Evolutionary conservation across 2,329 filamentous ascomycete genomes (phyloP).

Genomic region (Cyphellophora europaea): DNA sequence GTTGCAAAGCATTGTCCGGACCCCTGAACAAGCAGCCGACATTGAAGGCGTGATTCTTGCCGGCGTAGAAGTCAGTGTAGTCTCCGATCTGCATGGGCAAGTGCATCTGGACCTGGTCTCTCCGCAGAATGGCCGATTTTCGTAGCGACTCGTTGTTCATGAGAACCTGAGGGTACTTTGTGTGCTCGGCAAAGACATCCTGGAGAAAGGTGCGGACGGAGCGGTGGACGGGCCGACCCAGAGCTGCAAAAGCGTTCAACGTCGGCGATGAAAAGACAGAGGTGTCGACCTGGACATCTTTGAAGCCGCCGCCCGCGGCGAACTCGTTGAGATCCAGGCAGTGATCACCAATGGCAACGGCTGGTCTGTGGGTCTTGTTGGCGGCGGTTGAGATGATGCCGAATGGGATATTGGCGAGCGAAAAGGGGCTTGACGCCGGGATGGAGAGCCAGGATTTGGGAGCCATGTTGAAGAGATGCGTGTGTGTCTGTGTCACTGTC

Average conservation of each 20-base stretch:
- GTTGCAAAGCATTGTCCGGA: slow-evolving; percentile 61
- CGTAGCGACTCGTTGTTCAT: slow-evolving; percentile 52
- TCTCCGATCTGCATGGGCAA: slow-evolving; percentile 71
- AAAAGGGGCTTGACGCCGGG: slow-evolving; percentile 56
- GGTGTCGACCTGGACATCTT: slow-evolving; percentile 47
- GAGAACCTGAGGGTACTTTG: slow-evolving; percentile 51
- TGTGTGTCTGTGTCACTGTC: too few relatives aligned
- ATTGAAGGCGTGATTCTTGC: slow-evolving; percentile 67
- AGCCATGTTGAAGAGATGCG: slow-evolving; percentile 14
- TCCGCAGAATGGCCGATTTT: slow-evolving; percentile 48
- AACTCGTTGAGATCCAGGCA: slow-evolving; percentile 61
- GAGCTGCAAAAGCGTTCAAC: slow-evolving; percentile 63
- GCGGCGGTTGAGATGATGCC: slow-evolving; percentile 63
- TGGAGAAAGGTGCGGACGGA: slow-evolving; percentile 63
- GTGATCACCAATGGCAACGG: slow-evolving; percentile 63
- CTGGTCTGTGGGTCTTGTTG: slow-evolving; percentile 50
- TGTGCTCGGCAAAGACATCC: slow-evolving; percentile 52
- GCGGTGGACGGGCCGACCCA: slow-evolving; percentile 59
- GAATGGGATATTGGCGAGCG: slow-evolving; percentile 72
- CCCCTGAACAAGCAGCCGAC: slow-evolving; percentile 61
- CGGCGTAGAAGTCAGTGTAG: slow-evolving; percentile 81
- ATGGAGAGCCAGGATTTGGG: slow-evolving; percentile 52
- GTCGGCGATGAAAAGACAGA: slow-evolving; percentile 56
- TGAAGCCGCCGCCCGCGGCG: slow-evolving; percentile 49
- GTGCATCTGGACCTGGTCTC: slow-evolving; percentile 54